Evolutionary conservation across 1,284 basidiomycete species (phyloP), one percentile per base, ranked within the genome.

Genomic region (Trichosporon asahii): DNA sequence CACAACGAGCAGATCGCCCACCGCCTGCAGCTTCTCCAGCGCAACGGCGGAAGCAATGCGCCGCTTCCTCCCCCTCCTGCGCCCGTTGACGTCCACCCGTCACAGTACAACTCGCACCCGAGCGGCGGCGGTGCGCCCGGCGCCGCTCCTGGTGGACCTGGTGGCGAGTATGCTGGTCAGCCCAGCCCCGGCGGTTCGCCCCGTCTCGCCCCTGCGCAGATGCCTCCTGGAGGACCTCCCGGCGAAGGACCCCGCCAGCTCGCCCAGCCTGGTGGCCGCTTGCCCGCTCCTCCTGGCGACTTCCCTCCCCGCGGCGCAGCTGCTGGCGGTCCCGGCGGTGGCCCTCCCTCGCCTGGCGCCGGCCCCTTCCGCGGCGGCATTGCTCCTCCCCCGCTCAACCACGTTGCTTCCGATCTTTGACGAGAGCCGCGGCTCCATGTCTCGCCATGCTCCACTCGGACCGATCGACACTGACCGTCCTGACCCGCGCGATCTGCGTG

Each of bases 31-130:
- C 81, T 97, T 14, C 84, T 98, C 64, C 90, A 90, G 82, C 91
- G 88, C 71, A 92, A 91, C 0, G 92, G 95, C 77, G 88, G 89
- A 2, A 93, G 89, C 8, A 93, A 92, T 8, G 88, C 88, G 25
- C 88, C 90, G 68, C 84, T 95, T 2, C 92, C 87, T 2, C 90
- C 76, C 87, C 92, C 94, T 0, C 95, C 95, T 25, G 89, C 90
- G 1, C 95, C 95, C 1, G 92, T 95, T 77, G 95, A 98, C 78
- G 94, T 98, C 0, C 95, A 97, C 76, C 94, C 94, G 0, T 95
- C 94, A 1, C 93, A 94, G 12, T 98, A 97, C 78, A 76, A 66
- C 40, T 90, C 92, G 0, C 91, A 77, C 23, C 79, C 82, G 31
- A 66, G 67, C 25, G 70, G 71, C 14, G 67, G 68, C n/a, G 68